Percentiles rank a stretch among this genome's conserved stretches.
Evolutionary conservation across 352 stramenopile species (phyloP).

Genomic region (Globisporangium acanthophoron): DNA sequence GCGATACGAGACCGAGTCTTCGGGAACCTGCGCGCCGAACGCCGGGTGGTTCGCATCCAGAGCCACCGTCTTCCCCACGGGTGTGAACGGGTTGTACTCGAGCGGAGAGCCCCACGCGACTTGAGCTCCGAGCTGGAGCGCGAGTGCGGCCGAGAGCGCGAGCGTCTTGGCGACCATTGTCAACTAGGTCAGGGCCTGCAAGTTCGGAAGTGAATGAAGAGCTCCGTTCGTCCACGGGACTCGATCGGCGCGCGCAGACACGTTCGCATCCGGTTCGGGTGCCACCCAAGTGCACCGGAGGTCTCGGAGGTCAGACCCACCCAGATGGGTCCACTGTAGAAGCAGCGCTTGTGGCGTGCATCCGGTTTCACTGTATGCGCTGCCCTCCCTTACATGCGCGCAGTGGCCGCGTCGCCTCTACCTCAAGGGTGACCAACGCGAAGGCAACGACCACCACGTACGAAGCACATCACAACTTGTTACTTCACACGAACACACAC

Average conservation of each 20-base stretch:
- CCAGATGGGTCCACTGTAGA: not conserved
- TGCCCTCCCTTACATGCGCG: not conserved
- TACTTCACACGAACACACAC: not conserved
- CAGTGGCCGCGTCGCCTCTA: not conserved
- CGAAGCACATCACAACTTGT: not conserved
- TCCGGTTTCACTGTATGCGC: not conserved
- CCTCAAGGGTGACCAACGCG: too few species aligned
- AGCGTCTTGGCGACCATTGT: not conserved
- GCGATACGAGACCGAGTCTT: slow-evolving; percentile 3
- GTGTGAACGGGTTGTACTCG: slow-evolving; percentile 11
- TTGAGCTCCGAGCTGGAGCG: not conserved
- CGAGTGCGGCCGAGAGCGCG: not conserved
- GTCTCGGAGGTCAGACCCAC: slow-evolving; percentile 1
- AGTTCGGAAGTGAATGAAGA: not conserved
- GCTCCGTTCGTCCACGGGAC: not conserved
- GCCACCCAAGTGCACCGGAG: not conserved
- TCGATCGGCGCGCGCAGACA: not conserved
- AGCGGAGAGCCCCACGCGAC: slow-evolving; percentile 1
- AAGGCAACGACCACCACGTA: too few species aligned
- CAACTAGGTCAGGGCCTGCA: not conserved
- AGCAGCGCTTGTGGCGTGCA: not conserved
- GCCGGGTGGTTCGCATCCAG: slow-evolving; percentile 10
- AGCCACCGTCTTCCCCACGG: slow-evolving; percentile 4
- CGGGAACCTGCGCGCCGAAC: slow-evolving; percentile 1
- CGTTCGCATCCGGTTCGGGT: not conserved